Evolutionary conservation across 495 filamentous ascomycete species (phyloP), one percentile per base, ranked within the genome.

Genomic region (Penicillium macrosclerotiorum): DNA sequence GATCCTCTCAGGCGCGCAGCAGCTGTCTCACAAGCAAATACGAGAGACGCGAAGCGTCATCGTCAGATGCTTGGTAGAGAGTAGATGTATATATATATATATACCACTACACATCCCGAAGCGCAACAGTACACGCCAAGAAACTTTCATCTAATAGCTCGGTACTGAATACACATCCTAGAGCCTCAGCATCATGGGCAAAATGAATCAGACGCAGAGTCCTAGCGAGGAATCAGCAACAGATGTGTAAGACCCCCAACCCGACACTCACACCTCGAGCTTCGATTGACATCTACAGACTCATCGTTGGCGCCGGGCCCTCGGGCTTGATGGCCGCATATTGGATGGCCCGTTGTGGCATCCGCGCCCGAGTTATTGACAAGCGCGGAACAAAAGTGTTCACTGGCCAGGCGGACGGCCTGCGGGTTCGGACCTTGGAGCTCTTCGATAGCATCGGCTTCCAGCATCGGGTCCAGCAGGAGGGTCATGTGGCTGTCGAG

Each of bases 291-390:
- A 29, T 3, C 24, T 6, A 8, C 33, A 65, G 47, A 16, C 63
- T 87, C 38, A 79, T 86, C 23, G 62, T 85, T 17, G 84, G 84
- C 7, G 81, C 82, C n/a, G 82, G 83, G n/a, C 83, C 83, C 0
- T 75, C 82, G 0, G 82, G 76, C 35, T 69, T 86, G 7, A 83
- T 83, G 75, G 73, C 75, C 19, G 80, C 83, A 1, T 69, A 74
- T 31, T 86, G 82, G 76, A 74, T 85, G 60, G 73, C 82, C 9
- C 73, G 73, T 32, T 81, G 68, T 47, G 81, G 80, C 4, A 68
- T 86, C 40, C 60, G 74, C n/a, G 61, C 78, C 5, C 70, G 80
- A 4, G 78, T 85, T 16, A 55, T 88, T 14, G 83, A 86, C 57
- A 84, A 85, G 50, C 68, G 77, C 24, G 65, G 58, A 5, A 77